These are phyloP conservation scores for Sporobolomyces phaffii DNA, from an alignment of 768 basidiomycete genomes.

Conservation along the genomic window DNA sequence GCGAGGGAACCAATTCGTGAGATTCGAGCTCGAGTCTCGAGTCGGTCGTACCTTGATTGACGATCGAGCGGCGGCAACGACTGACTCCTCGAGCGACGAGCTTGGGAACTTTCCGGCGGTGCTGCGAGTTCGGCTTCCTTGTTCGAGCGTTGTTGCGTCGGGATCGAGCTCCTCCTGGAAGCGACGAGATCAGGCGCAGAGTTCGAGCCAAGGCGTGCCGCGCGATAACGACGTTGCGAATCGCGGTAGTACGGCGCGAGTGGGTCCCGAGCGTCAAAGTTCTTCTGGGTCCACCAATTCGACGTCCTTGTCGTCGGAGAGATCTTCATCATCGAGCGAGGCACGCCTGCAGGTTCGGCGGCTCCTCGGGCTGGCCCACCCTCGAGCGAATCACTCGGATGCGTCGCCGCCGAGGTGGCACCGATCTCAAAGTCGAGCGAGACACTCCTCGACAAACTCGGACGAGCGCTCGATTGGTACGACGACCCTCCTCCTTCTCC, in stretches of 20 bases:
- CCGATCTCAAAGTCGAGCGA: background rate
- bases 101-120: background rate
- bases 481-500: background rate
- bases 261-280: background rate
- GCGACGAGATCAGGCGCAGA: background rate
- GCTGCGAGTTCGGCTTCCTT: too few relatives aligned
- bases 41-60: background rate
- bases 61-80: background rate
- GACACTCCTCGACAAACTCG: background rate
- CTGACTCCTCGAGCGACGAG: background rate
- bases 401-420: background rate
- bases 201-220: background rate
- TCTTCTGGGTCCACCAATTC: background rate
- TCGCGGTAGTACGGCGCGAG: slow-evolving; percentile 1
- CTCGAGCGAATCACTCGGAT: too few relatives aligned
- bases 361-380: too few relatives aligned
- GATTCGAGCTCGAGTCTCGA: background rate
- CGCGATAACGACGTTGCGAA: background rate
- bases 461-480: background rate
- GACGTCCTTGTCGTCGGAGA: too few relatives aligned
- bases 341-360: too few relatives aligned
- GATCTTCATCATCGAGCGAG: too few relatives aligned
- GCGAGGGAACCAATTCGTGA: slow-evolving; percentile 14
- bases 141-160: too few relatives aligned
- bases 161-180: background rate